These are phyloP conservation scores for Metarhizium guizhouense DNA, from an alignment of 2,329 filamentous ascomycete species.

Conservation along the genomic window DNA sequence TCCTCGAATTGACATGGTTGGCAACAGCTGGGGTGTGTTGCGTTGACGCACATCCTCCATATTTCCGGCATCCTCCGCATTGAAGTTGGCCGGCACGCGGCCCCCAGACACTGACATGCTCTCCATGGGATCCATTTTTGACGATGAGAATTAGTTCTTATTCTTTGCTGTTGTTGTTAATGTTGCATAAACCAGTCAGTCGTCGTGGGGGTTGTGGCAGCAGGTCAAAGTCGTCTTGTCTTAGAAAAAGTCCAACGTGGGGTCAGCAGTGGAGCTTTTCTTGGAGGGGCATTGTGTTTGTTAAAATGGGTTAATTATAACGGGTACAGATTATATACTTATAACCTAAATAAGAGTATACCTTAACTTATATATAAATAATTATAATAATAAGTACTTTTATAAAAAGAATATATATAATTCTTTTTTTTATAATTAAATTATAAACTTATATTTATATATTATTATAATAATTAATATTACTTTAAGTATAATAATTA, in stretches of 20 bases:
- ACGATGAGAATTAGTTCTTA: not conserved
- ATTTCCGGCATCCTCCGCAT: conserved; percentile 47
- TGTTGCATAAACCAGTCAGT: not conserved
- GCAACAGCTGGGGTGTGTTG: not conserved
- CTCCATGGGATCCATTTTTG: conserved; percentile 30
- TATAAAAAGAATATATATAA: no score
- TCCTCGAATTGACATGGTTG: not conserved
- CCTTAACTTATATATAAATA: no score
- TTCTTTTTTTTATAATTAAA: no score
- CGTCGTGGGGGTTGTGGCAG: no score
- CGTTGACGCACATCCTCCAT: conserved; percentile 43
- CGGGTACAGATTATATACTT: no score
- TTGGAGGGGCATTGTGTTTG: not conserved
- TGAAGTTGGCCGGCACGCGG: conserved; percentile 44
- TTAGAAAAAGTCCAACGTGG: not conserved
- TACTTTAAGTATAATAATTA: no score
- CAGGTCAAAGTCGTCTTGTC: not conserved
- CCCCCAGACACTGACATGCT: conserved; percentile 22
- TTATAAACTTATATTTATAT: no score
- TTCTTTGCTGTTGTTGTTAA: not conserved
- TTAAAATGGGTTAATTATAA: no score
- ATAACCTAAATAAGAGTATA: no score
- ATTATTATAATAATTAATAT: no score
- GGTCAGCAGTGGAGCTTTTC: not conserved
- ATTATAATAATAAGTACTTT: no score